Evolutionary conservation across 495 filamentous ascomycete genomes (phyloP), one percentile per base, ranked within the genome.

Genomic region (Penicillium argentinense): DNA sequence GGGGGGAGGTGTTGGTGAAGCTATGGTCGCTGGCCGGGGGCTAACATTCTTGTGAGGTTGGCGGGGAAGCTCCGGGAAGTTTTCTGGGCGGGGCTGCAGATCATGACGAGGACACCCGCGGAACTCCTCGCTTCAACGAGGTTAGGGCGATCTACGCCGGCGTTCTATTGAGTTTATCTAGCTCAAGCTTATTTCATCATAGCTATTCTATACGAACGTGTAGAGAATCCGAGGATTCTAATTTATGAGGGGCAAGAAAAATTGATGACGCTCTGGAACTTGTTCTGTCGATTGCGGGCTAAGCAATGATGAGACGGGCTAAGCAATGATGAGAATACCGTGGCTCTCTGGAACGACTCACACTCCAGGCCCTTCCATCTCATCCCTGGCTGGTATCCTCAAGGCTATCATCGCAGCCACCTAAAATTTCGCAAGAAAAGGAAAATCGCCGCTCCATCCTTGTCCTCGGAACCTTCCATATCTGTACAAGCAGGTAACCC

Each of bases 41-140:
- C 29, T 18, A 37, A 45, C 17, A 32, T 22, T 18, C 32, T 42
- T 22, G n/a, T n/a, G 32, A 40, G 39, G 34, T 42, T 17, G 44
- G 48, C 37, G 47, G 40, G 46, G 39, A 37, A 39, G 47, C 45
- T 46, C 50, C 44, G 43, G 53, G 45, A 52, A 39, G 44, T 53
- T 53, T 61, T 61, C 42, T 46, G 29, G 39, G 54, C 50, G 54
- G 54, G 58, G 54, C 44, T 32, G 55, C 42, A 51, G 59, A 56
- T 62, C 58, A 55, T 49, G 47, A 54, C 57, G 58, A 37, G 28
- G 24, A 24, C 16, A 30, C 42, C 17, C n/a, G 30, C 22, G 19
- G 25, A 27, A 34, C 36, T 19, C 24, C 5, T 14, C 24, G 29
- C 32, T 8, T 33, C 29, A 13, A 32, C 9, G 9, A 7, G 9